Conservation (phyloP, 306 rosid genomes). For the Echinosophora koreensis region DNA sequence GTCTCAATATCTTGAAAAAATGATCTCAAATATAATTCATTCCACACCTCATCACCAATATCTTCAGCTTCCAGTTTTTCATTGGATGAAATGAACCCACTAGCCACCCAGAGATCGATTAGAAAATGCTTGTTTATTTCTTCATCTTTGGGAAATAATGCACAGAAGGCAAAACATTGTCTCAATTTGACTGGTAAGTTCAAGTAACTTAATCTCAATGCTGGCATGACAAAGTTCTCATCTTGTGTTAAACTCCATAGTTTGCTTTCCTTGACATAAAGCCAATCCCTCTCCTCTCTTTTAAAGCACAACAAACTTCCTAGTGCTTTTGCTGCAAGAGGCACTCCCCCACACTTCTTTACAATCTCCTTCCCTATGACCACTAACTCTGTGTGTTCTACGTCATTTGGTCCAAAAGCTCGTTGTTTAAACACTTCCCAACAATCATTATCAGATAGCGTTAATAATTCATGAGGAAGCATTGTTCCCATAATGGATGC, state of each 20-base stretch:
- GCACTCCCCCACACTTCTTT: constrained; percentile 46
- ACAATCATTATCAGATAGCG: constrained; percentile 46
- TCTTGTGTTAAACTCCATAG: constrained; percentile 22
- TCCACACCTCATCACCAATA: constrained; percentile 17
- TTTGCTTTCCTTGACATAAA: constrained; percentile 17
- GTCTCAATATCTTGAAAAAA: constrained; percentile 37
- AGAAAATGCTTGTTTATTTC: neutral
- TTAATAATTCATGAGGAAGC: constrained; percentile 10
- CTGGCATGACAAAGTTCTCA: constrained; percentile 20
- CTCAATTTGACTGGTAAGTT: constrained; percentile 5
- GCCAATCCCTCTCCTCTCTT: constrained; percentile 22
- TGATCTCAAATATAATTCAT: constrained; percentile 43
- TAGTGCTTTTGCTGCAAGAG: constrained; percentile 44
- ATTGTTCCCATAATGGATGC: constrained; percentile 42
- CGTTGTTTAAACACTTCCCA: constrained; percentile 49
- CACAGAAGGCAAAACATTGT: constrained; percentile 46
- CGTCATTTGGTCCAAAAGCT: constrained; percentile 38
- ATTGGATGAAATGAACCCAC: constrained; percentile 40
- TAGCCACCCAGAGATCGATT: constrained; percentile 47
- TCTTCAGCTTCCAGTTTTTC: constrained; percentile 3
- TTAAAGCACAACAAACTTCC: constrained; percentile 45
- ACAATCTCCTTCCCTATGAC: constrained; percentile 44
- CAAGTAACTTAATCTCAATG: constrained; percentile 42
- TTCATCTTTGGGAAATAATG: constrained; percentile 43
- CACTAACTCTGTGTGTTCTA: constrained; percentile 33